Percentiles rank a stretch among this genome's conserved stretches.
Evolutionary conservation across 768 basidiomycete species (phyloP).

Genomic region (Crepidotus variabilis): DNA sequence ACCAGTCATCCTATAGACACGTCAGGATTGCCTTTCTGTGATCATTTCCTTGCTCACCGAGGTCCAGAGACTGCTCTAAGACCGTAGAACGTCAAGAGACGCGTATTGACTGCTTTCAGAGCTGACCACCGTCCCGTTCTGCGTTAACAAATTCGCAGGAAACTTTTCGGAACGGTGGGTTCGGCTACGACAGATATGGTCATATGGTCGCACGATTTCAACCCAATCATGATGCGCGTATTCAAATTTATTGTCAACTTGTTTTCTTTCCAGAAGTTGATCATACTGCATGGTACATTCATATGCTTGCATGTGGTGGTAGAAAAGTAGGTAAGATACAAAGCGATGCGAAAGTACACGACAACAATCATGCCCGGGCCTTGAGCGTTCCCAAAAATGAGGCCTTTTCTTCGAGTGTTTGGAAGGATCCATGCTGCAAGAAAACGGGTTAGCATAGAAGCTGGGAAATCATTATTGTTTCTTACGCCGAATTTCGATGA

Average conservation of each 20-base stretch:
- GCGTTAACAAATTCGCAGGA: neutral
- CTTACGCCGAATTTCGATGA: slow-evolving; percentile 95
- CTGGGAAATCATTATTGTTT: slow-evolving; percentile 11
- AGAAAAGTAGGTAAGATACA: slow-evolving; percentile 34
- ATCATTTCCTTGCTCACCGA: slow-evolving; percentile 12
- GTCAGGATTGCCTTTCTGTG: slow-evolving; percentile 1
- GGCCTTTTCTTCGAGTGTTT: slow-evolving; percentile 94
- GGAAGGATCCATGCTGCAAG: slow-evolving; percentile 88
- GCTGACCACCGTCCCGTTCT: slow-evolving; percentile 4
- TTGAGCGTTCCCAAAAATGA: slow-evolving; percentile 94
- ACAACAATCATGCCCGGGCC: slow-evolving; percentile 58
- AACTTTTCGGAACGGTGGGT: slow-evolving; percentile 8
- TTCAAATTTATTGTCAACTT: neutral
- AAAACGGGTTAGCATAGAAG: slow-evolving; percentile 1
- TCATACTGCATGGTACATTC: slow-evolving; percentile 13
- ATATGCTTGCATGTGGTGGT: slow-evolving; percentile 26
- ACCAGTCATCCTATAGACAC: slow-evolving; percentile 65
- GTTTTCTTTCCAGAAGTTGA: neutral
- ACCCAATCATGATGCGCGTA: slow-evolving; percentile 2
- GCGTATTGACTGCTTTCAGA: slow-evolving; percentile 18
- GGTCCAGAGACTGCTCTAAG: slow-evolving; percentile 24
- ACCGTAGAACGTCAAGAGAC: slow-evolving; percentile 27
- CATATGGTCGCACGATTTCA: slow-evolving; percentile 14
- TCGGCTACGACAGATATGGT: slow-evolving; percentile 2
- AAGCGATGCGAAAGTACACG: slow-evolving; percentile 31